Percentiles rank a stretch among this genome's conserved stretches.
These are phyloP conservation scores for Lablab purpureus DNA, from an alignment of 306 rosid species.

Conservation along the genomic window DNA sequence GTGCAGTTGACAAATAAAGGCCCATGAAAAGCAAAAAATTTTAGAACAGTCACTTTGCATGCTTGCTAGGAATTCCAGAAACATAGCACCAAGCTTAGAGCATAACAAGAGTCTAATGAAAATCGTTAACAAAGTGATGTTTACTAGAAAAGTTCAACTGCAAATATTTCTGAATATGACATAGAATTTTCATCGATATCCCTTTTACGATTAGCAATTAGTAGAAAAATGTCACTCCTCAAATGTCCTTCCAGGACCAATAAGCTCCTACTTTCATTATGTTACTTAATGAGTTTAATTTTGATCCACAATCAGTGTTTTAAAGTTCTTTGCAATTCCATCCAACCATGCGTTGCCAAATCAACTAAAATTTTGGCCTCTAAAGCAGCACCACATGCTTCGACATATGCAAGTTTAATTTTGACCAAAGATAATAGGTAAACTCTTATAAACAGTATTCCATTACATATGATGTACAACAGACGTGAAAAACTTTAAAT, in stretches of 20 bases:
- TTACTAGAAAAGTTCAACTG: background rate
- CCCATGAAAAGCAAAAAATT: constrained; percentile 6
- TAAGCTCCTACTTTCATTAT: no score
- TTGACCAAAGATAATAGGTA: background rate
- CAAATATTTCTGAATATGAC: constrained; percentile 5
- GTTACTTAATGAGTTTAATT: no score
- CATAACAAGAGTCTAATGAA: constrained; percentile 17
- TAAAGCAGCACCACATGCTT: no score
- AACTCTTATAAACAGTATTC: background rate
- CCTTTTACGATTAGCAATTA: background rate
- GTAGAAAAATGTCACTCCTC: background rate
- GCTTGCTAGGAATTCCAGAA: constrained; percentile 3
- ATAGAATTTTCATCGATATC: background rate
- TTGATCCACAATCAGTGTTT: background rate
- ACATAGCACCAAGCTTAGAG: background rate
- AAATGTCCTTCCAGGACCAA: background rate
- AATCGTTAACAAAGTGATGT: background rate
- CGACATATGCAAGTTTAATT: background rate
- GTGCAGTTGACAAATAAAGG: no score
- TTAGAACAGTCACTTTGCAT: constrained; percentile 14
- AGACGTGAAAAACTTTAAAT: background rate
- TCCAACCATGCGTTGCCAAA: background rate
- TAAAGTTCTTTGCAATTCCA: background rate
- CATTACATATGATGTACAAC: background rate
- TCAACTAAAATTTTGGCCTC: background rate